Base-by-base conservation (phyloP, 306 rosid species). In the Prunus mira region DNA sequence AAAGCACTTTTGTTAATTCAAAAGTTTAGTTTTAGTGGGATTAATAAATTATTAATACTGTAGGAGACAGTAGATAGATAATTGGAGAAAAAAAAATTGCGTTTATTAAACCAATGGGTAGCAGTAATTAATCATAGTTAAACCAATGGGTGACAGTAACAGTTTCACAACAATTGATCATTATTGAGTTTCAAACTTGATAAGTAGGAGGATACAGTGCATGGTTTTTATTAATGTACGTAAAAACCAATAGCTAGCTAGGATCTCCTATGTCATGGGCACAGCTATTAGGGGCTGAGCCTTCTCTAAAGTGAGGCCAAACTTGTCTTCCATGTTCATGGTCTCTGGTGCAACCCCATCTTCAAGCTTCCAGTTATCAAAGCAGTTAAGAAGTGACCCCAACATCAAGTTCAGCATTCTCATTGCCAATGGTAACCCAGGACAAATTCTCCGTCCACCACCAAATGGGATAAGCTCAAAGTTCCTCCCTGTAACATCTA, bases 391-490 rank as follows among this genome's bases (percentile, higher is more conserved):
- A 5, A 84, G 65, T 0, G 85, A 82, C 17, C 87, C 87, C 69
- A 87, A 58, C 32, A 78, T 72, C 84, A 81, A 32, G 58, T 80
- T 78, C 65, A 84, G 3, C 80, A 84, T 82, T 17, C 85, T 34
- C 30, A 17, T 56, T 0, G 86, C 89, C 78, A 85, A 45, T 5
- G 69, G 79, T 56, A 71, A 57, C 4, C 88, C 91, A 7, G 85
- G 85, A 22, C 88, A 87, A 9, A 72, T 84, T 49, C 91, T 64
- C 9, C 87, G 22, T 12, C 84, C 88, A 3, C 87, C 84, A 43
- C 87, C 84, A 43, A 87, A 87, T 0, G 88, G 87, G 25, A 64
- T n/a, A 1, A 87, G 74, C 84, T 82, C 81, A 76, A 77, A 84
- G 64, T 80, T 19, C 0, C 67, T 64, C 6, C 82, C 82, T 51